Percentiles rank a stretch among this genome's conserved stretches.
phyloP scores from a whole-genome alignment of 2,329 filamentous ascomycete genomes.

The Aspergillus latus region DNA sequence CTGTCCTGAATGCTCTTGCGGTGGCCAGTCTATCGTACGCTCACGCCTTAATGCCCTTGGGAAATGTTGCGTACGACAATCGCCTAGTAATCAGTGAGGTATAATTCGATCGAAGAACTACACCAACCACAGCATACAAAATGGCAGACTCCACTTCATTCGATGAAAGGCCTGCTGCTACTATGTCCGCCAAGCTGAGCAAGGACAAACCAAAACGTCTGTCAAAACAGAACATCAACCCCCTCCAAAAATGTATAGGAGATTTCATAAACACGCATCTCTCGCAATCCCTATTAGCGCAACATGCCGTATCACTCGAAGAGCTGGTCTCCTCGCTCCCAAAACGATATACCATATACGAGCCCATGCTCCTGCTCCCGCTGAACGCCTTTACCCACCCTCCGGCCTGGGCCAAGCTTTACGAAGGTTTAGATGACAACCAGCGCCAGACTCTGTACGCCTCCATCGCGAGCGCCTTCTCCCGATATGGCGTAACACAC shows the following conservation, averaged over 20 bases:
- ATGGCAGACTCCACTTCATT: not conserved
- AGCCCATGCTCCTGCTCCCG: conserved; percentile 58
- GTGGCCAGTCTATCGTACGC: too few species aligned
- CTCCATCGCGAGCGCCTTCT: conserved; percentile 44
- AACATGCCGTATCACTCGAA: conserved; percentile 19
- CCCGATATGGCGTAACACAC: conserved; percentile 48
- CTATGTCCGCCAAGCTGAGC: not conserved
- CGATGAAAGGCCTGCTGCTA: not conserved
- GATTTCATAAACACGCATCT: conserved; percentile 30
- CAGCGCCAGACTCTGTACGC: conserved; percentile 42
- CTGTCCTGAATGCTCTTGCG: too few species aligned
- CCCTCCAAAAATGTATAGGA: conserved; percentile 33
- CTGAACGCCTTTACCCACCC: conserved; percentile 44
- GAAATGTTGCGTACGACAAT: too few species aligned
- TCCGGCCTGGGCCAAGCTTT: conserved; percentile 30
- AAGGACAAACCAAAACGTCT: conserved; percentile 10
- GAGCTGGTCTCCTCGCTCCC: conserved; percentile 30
- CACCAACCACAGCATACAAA: not conserved
- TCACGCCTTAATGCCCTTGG: too few species aligned
- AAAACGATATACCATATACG: conserved; percentile 57
- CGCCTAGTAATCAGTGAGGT: too few species aligned
- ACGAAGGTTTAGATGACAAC: conserved; percentile 25
- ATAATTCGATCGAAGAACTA: not conserved
- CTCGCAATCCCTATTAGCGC: conserved; percentile 15
- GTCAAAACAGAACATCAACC: conserved; percentile 24